Conservation (phyloP, 2,329 filamentous ascomycete species). For the Chaetomiaceae sp. region DNA sequence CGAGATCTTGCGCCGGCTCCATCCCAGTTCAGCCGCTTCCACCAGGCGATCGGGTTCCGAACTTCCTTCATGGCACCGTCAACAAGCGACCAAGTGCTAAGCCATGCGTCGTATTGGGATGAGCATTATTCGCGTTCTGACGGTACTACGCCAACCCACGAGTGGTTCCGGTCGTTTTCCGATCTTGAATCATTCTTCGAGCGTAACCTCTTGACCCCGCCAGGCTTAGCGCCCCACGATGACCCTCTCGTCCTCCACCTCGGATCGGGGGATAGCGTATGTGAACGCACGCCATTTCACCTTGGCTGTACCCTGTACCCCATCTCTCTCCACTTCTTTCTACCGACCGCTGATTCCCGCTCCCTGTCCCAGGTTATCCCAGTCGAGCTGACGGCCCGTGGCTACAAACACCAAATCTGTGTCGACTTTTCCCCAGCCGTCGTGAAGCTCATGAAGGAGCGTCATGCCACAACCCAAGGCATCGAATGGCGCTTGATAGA, state of each 20-base stretch:
- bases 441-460: conserved; percentile 47
- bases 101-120: conserved; percentile 56
- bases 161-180: conserved; percentile 50
- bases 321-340: neutral
- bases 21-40: too few species aligned
- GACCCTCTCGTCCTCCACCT: conserved; percentile 49
- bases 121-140: conserved; percentile 40
- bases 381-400: conserved; percentile 40
- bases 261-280: conserved; percentile 54
- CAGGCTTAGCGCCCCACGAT: conserved; percentile 27
- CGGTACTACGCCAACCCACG: conserved; percentile 41
- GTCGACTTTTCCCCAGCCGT: conserved; percentile 54
- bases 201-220: conserved; percentile 37
- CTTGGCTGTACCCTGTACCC: neutral
- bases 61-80: too few species aligned
- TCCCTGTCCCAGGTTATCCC: conserved; percentile 44
- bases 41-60: too few species aligned
- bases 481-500: conserved; percentile 50
- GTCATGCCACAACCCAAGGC: conserved; percentile 36
- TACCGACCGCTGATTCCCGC: neutral
- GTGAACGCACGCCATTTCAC: too few species aligned
- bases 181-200: conserved; percentile 46
- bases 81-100: too few species aligned
- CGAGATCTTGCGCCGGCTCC: too few species aligned
- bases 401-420: conserved; percentile 51